Evolutionary conservation across 345 rosid species (phyloP).

Genomic region (Camelina neglecta): DNA sequence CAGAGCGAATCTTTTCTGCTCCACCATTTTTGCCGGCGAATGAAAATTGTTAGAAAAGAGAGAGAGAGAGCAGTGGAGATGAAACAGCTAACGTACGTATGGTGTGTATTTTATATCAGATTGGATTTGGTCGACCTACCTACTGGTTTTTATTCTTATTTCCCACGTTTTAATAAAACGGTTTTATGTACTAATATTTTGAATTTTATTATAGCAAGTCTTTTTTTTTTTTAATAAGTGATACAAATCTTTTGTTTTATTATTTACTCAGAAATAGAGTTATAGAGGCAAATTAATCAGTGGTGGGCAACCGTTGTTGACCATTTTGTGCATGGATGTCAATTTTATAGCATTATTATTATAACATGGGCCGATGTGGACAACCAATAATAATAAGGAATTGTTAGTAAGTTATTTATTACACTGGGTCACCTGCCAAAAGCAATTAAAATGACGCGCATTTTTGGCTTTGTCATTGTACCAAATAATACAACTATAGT

Average conservation of each 20-base stretch:
- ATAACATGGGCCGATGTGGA: too few relatives aligned
- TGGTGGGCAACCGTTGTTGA: constrained; percentile 37
- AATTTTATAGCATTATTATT: not conserved
- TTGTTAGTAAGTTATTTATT: not conserved
- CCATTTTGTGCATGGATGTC: not conserved
- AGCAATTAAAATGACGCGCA: not conserved
- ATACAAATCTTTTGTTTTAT: too few relatives aligned
- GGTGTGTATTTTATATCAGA: constrained; percentile 14
- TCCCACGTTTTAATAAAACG: constrained; percentile 28
- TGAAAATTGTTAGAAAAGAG: not conserved
- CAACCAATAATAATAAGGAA: not conserved
- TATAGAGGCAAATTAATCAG: not conserved
- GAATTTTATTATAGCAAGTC: not conserved
- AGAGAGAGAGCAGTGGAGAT: constrained; percentile 7
- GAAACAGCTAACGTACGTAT: not conserved
- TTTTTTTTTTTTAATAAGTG: not conserved
- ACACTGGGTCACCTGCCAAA: not conserved
- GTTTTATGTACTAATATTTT: not conserved
- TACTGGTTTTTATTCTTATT: constrained; percentile 12
- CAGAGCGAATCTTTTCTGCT: constrained; percentile 58
- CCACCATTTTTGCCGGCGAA: constrained; percentile 32
- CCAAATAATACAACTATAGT: too few relatives aligned
- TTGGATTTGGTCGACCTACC: constrained; percentile 30
- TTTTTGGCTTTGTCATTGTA: not conserved
- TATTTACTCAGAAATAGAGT: not conserved